A percentile compares a stretch with the other conserved stretches of the same genome.
phyloP scores from a whole-genome alignment of 1,284 basidiomycete species.

The Apiotrichum mycotoxinovorans region DNA sequence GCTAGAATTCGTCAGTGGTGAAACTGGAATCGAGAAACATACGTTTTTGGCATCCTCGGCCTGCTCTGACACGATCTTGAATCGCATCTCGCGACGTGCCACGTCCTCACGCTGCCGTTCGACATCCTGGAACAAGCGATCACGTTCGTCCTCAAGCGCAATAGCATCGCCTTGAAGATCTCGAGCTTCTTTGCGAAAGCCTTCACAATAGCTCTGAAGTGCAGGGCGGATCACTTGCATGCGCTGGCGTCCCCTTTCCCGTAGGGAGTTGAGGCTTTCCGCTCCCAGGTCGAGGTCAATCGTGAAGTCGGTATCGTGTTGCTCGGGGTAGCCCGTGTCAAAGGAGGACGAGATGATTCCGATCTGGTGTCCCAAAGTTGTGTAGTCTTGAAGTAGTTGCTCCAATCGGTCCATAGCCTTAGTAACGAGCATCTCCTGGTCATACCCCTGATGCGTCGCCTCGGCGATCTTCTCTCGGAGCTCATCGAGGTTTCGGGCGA shows the following conservation, averaged over 20 bases:
- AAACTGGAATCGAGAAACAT: not conserved
- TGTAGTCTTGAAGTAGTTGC: conserved; percentile 71
- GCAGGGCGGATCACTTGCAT: conserved; percentile 67
- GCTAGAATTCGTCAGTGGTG: conserved; percentile 25
- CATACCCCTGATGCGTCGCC: conserved; percentile 64
- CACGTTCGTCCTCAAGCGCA: conserved; percentile 71
- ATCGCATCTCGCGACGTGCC: conserved; percentile 58
- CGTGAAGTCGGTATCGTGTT: conserved; percentile 58
- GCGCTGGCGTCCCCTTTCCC: conserved; percentile 61
- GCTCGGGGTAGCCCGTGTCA: not conserved
- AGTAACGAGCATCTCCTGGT: conserved; percentile 71
- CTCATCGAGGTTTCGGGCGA: conserved; percentile 67
- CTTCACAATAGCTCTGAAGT: conserved; percentile 64
- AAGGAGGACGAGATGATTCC: conserved; percentile 57
- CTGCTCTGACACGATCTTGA: conserved; percentile 56
- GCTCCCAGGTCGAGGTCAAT: conserved; percentile 71
- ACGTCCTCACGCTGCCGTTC: conserved; percentile 61
- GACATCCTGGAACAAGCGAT: conserved; percentile 55
- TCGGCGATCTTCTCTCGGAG: conserved; percentile 69
- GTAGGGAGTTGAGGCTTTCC: conserved; percentile 62
- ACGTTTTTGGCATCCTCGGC: conserved; percentile 74
- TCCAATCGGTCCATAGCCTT: conserved; percentile 73
- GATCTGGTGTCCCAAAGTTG: conserved; percentile 64
- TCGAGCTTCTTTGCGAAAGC: conserved; percentile 64
- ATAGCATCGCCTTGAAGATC: conserved; percentile 68